Conservation (phyloP, 2,329 filamentous ascomycete species). For the Stromatinia cepivora region DNA sequence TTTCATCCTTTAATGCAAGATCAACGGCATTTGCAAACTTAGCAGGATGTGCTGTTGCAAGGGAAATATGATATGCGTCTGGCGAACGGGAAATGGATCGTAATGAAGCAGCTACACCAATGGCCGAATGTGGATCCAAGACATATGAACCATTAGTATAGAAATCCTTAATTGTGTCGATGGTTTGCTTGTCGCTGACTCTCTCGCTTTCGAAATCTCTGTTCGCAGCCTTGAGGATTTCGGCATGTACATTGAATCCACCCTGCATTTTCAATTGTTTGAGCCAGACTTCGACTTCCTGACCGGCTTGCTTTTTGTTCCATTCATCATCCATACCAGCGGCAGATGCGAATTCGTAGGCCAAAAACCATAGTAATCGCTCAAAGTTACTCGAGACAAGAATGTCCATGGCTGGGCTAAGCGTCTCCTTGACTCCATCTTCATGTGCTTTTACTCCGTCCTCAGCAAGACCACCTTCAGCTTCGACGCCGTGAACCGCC, state of each 20-base stretch:
- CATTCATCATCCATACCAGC: slow-evolving; percentile 64
- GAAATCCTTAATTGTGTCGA: slow-evolving; percentile 62
- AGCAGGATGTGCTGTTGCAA: slow-evolving; percentile 92
- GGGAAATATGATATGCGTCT: slow-evolving; percentile 66
- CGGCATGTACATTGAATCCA: slow-evolving; percentile 76
- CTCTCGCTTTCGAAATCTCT: slow-evolving; percentile 79
- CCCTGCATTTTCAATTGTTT: slow-evolving; percentile 76
- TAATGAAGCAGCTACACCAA: slow-evolving; percentile 76
- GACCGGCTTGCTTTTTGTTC: slow-evolving; percentile 68
- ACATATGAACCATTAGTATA: slow-evolving; percentile 63
- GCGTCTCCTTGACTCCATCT: slow-evolving; percentile 82
- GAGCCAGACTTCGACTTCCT: slow-evolving; percentile 78
- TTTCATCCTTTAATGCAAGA: slow-evolving; percentile 67
- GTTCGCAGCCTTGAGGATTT: slow-evolving; percentile 70
- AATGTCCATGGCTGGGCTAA: slow-evolving; percentile 97
- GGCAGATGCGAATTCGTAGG: slow-evolving; percentile 65
- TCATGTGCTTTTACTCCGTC: slow-evolving; percentile 63
- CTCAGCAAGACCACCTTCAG: slow-evolving; percentile 54
- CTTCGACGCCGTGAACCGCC: slow-evolving; percentile 56
- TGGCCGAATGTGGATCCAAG: slow-evolving; percentile 88
- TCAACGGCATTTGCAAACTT: slow-evolving; percentile 91
- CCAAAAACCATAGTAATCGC: slow-evolving; percentile 89
- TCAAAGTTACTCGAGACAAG: slow-evolving; percentile 96
- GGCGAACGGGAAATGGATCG: slow-evolving; percentile 62
- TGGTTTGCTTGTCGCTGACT: slow-evolving; percentile 64